Evolutionary conservation across 768 basidiomycete genomes (phyloP).

Genomic region (Mycena polygramma): DNA sequence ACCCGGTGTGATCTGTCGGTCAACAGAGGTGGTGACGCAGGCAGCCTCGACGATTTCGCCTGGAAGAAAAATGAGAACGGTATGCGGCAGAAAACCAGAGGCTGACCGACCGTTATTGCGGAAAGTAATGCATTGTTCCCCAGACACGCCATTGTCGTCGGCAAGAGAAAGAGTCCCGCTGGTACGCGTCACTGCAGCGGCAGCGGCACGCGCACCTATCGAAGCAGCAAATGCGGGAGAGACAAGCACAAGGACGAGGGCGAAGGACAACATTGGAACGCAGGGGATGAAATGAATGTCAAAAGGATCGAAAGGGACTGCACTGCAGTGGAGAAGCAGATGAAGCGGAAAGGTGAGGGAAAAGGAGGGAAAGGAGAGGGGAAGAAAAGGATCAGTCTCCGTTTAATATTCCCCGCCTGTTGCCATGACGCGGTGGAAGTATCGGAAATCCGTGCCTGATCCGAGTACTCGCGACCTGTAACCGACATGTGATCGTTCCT

Average conservation of each 20-base stretch:
- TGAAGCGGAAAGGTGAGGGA: background rate
- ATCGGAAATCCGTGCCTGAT: no score
- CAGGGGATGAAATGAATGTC: background rate
- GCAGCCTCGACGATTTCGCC: slow-evolving; percentile 24
- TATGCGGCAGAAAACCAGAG: background rate
- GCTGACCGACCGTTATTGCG: slow-evolving; percentile 8
- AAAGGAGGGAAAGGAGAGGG: background rate
- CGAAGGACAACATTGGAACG: background rate
- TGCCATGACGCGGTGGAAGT: no score
- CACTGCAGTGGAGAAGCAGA: slow-evolving; percentile 19
- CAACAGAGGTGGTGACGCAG: slow-evolving; percentile 15
- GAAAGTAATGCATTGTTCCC: slow-evolving; percentile 15
- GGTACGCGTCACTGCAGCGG: slow-evolving; percentile 5
- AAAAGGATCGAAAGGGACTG: slow-evolving; percentile 13
- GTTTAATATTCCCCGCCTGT: no score
- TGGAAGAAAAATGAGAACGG: background rate
- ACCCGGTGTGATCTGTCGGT: background rate
- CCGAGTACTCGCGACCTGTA: no score
- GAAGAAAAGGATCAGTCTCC: background rate
- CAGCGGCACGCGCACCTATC: background rate
- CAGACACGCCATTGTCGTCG: background rate
- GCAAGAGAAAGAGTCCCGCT: slow-evolving; percentile 10
- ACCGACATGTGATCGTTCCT: no score
- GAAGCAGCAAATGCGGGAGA: background rate
- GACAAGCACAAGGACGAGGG: slow-evolving; percentile 1